phyloP scores from a whole-genome alignment of 129 eudicot species.

The Flaveria trinervia region DNA sequence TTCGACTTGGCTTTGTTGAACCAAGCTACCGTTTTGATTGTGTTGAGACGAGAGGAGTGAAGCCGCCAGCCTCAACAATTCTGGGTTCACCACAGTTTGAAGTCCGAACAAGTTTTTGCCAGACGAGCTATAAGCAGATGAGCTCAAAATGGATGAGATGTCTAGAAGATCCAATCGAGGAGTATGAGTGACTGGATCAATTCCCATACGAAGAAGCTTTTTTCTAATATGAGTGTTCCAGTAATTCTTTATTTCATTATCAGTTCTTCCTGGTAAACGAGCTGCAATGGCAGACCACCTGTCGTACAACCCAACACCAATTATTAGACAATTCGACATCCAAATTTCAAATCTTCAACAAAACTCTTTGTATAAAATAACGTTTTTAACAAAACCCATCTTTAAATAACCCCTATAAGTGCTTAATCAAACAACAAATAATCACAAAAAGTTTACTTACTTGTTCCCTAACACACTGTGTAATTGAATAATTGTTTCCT shows the following conservation, averaged over 20 bases:
- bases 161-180: conserved; percentile 75
- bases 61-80: conserved; percentile 59
- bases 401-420: background rate
- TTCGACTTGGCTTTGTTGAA: conserved; percentile 33
- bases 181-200: conserved; percentile 77
- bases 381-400: too few relatives aligned
- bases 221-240: conserved; percentile 89
- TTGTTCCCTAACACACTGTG: conserved; percentile 88
- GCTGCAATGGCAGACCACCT: conserved; percentile 92
- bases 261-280: conserved; percentile 89
- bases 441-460: conserved; percentile 46
- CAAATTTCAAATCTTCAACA: conserved; percentile 15
- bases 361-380: too few relatives aligned
- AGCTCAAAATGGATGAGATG: conserved; percentile 48
- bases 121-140: conserved; percentile 9
- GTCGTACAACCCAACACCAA: conserved; percentile 5
- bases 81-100: conserved; percentile 60
- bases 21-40: conserved; percentile 33
- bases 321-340: conserved; percentile 10
- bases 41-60: conserved; percentile 60
- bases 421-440: conserved; percentile 5
- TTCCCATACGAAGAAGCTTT: conserved; percentile 79
- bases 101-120: conserved; percentile 46
- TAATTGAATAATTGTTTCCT: conserved; percentile 77
- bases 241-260: conserved; percentile 83